These are phyloP conservation scores for Leccinum ochraceum DNA, from an alignment of 768 basidiomycete species.

Conservation along the genomic window DNA sequence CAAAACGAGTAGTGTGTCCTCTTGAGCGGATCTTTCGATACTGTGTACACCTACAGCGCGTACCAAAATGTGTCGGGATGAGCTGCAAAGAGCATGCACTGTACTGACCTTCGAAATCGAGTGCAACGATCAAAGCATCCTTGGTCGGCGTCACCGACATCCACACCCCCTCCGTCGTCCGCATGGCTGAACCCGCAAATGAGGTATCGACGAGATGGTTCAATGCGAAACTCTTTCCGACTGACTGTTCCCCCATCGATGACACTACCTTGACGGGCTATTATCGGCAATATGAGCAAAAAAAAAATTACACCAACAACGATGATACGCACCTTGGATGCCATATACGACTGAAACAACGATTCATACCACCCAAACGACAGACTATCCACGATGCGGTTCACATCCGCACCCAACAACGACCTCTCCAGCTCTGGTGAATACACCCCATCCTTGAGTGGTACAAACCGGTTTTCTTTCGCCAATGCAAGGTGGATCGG, in stretches of 20 bases:
- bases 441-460: conserved; percentile 57
- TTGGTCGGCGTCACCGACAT: conserved; percentile 65
- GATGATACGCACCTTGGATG: conserved; percentile 42
- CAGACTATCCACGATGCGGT: conserved; percentile 53
- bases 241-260: conserved; percentile 70
- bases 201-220: conserved; percentile 66
- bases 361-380: conserved; percentile 69
- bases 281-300: neutral
- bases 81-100: neutral
- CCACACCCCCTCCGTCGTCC: conserved; percentile 70
- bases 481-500: conserved; percentile 65
- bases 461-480: conserved; percentile 59
- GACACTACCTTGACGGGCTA: conserved; percentile 66
- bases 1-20: conserved; percentile 61
- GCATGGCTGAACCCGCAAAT: conserved; percentile 65
- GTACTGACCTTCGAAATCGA: conserved; percentile 60
- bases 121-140: conserved; percentile 52
- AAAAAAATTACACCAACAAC: rapidly evolving
- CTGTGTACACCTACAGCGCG: conserved; percentile 50
- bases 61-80: neutral
- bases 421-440: conserved; percentile 51
- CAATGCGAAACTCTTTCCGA: conserved; percentile 59
- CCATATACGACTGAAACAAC: conserved; percentile 62
- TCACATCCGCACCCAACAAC: conserved; percentile 59
- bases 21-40: conserved; percentile 63